Conservation (phyloP, 2,329 filamentous ascomycete genomes). For the Ophiocordyceps camponoti-floridani region DNA sequence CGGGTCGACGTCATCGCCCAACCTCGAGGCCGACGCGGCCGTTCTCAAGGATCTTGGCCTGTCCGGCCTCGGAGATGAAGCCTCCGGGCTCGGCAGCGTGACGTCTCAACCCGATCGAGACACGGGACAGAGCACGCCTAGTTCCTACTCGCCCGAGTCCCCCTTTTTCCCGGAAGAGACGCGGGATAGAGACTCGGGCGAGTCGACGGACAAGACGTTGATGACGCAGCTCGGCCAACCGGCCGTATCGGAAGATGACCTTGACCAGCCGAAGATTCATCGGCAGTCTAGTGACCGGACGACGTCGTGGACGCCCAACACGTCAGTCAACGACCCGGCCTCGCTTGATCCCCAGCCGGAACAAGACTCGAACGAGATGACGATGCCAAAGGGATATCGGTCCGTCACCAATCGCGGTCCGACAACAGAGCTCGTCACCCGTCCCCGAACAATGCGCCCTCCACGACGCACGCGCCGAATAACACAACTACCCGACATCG, state of each 20-base stretch:
- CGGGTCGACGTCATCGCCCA: constrained; percentile 18
- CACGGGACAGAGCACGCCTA: not conserved
- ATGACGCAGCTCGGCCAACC: not conserved
- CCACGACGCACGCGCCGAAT: constrained; percentile 35
- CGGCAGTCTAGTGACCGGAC: not conserved
- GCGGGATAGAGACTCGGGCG: not conserved
- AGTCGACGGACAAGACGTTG: not conserved
- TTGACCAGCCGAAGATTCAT: too few species aligned
- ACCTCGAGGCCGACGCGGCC: not conserved
- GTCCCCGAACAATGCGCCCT: constrained; percentile 26
- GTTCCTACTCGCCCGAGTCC: not conserved
- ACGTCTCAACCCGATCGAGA: not conserved
- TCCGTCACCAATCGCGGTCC: not conserved
- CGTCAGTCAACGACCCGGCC: too few species aligned
- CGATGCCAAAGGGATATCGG: not conserved
- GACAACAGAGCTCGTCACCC: not conserved
- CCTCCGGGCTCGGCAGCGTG: not conserved
- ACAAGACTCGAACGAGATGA: not conserved
- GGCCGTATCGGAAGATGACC: not conserved
- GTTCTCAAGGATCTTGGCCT: not conserved
- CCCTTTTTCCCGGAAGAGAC: not conserved
- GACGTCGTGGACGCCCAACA: not conserved
- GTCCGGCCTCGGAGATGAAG: not conserved
- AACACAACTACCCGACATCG: constrained; percentile 43
- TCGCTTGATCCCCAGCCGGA: not conserved